Percentiles rank a stretch among this genome's conserved stretches.
Evolutionary conservation across 805 yeast species (phyloP).

Genomic region (Candida coquimbonensis): DNA sequence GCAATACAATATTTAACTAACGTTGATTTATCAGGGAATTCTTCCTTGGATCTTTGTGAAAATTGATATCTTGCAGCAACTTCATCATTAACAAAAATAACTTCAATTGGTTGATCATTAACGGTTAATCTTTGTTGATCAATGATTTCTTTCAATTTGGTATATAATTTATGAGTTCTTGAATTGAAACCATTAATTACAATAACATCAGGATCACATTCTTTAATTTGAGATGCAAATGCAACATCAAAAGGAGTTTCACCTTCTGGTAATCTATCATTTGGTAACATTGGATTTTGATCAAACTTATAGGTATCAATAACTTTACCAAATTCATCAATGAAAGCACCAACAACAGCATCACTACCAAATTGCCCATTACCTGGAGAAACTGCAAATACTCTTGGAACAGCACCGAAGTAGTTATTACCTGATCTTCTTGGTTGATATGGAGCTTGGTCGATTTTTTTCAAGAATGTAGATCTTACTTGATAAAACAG

Average conservation of each 20-base stretch:
- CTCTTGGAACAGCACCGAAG: slow-evolving; percentile 79
- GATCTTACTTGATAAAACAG: slow-evolving; percentile 66
- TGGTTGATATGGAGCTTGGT: slow-evolving; percentile 93
- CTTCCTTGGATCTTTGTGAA: slow-evolving; percentile 66
- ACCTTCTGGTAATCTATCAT: slow-evolving; percentile 36
- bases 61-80: slow-evolving; percentile 84
- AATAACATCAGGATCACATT: slow-evolving; percentile 79
- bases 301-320: slow-evolving; percentile 74
- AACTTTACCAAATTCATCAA: slow-evolving; percentile 77
- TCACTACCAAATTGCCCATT: slow-evolving; percentile 75
- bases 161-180: slow-evolving; percentile 53
- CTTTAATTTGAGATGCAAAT: slow-evolving; percentile 52
- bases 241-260: slow-evolving; percentile 57
- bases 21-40: slow-evolving; percentile 79
- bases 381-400: slow-evolving; percentile 77
- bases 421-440: slow-evolving; percentile 45
- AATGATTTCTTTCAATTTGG: slow-evolving; percentile 49
- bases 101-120: slow-evolving; percentile 49
- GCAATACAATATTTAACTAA: slow-evolving; percentile 81
- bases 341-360: slow-evolving; percentile 75
- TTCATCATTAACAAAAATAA: slow-evolving; percentile 86
- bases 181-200: slow-evolving; percentile 87
- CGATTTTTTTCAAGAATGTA: slow-evolving; percentile 61
- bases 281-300: slow-evolving; percentile 50
- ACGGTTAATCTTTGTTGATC: slow-evolving; percentile 47